These are phyloP conservation scores for Mycena crocata DNA, from an alignment of 768 basidiomycete genomes.

Conservation along the genomic window DNA sequence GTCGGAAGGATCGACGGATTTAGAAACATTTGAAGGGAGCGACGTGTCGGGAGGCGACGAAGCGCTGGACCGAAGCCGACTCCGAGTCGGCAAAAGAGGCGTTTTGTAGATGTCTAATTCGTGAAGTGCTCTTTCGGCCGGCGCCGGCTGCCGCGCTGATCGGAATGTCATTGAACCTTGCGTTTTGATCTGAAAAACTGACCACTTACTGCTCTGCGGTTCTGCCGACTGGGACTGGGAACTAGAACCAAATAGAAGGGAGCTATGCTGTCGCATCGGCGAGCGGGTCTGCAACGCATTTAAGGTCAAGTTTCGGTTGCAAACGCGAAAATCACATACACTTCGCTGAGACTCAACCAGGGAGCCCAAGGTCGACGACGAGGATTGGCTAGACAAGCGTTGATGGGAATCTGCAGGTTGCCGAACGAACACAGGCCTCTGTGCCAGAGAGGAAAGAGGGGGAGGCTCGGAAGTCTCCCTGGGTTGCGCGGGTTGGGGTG, in stretches of 20 bases:
- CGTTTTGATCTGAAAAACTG: slow-evolving; percentile 2
- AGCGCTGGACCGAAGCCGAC: slow-evolving; percentile 50
- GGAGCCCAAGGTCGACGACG: slow-evolving; percentile 66
- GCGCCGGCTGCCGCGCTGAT: slow-evolving; percentile 52
- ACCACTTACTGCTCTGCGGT: slow-evolving; percentile 44
- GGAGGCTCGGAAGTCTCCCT: slow-evolving; percentile 79
- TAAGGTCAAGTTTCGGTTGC: slow-evolving; percentile 6
- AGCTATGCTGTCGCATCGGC: slow-evolving; percentile 62
- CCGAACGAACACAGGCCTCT: slow-evolving; percentile 78
- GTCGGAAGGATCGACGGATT: slow-evolving; percentile 61
- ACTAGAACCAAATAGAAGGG: slow-evolving; percentile 59
- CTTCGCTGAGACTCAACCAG: slow-evolving; percentile 66
- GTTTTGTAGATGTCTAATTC: slow-evolving; percentile 85
- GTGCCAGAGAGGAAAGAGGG: slow-evolving; percentile 66
- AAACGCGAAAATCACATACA: slow-evolving; percentile 50
- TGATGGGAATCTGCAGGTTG: slow-evolving; percentile 57
- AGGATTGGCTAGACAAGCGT: slow-evolving; percentile 45
- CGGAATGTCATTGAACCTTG: slow-evolving; percentile 19
- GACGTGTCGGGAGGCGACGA: slow-evolving; percentile 47
- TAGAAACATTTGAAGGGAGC: slow-evolving; percentile 45
- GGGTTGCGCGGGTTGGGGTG: slow-evolving; percentile 69
- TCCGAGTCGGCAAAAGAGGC: slow-evolving; percentile 76
- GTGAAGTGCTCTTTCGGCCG: slow-evolving; percentile 75
- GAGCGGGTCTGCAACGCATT: slow-evolving; percentile 56
- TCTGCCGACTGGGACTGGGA: slow-evolving; percentile 47